Base-by-base conservation (phyloP, 768 basidiomycete species). In the Astraeus odoratus region DNA sequence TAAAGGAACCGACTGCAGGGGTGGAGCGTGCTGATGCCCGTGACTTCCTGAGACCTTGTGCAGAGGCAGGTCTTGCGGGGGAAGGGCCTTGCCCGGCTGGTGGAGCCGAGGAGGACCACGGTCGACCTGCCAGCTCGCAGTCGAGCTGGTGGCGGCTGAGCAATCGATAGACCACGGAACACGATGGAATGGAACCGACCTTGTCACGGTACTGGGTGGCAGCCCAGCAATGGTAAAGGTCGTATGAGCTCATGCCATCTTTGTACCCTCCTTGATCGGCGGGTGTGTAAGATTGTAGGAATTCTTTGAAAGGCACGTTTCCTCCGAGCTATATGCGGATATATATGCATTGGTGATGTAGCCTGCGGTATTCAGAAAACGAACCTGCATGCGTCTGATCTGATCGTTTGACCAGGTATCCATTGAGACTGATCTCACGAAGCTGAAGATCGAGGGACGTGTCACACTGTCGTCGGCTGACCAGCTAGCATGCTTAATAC, bases 391-490 rank as follows among this genome's bases (percentile, higher is more conserved):
- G 51, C 88, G 76, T 57, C 63, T 81, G 51, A 91, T 69, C 65
- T 96, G 92, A 48, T 94, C 90, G 29, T 81, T 77, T 52, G 87
- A 83, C 91, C 93, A 96, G 52, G 91, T 86, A 67, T 96, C 94
- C 94, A 96, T 97, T 43, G 92, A 92, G 51, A 93, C 80, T 33
- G 88, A 91, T 60, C 93, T 76, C 44, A 95, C 89, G 65, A 93
- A 95, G 63, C 86, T 89, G 66, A 35, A 39, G 57, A 45, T 15
- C 33, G 33, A n/a, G 45, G 43, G 51, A 26, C 24, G 22, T 31
- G 44, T 29, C 25, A 22, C n/a, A 4, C 12, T 31, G 18, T 7
- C 25, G 30, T 44, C 13, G 36, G 36, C 51, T 26, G 51, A 46
- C 41, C 10, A 42, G n/a, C n/a, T n/a, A n/a, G 16, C 42, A 40